Base-by-base conservation (phyloP, 768 basidiomycete species). In the Termitomyces sp. region DNA sequence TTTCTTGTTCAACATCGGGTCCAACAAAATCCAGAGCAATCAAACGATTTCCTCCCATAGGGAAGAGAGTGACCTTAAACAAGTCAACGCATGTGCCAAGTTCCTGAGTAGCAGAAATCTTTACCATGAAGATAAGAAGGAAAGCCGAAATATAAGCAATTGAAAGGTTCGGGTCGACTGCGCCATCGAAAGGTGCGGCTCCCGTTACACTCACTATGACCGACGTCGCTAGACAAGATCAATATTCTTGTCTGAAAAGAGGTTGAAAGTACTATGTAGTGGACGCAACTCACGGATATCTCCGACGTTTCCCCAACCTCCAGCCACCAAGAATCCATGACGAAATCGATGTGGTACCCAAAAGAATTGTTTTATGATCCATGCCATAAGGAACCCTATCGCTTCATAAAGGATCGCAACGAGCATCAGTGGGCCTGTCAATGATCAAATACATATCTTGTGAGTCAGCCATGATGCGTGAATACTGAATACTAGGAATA, bases 341-440 rank as follows among this genome's bases (percentile, higher is more conserved):
- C 88, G 74, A 63, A 91, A 90, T 25, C 86, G 77, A 62, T 88
- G 85, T 1, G 89, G 89, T 2, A 91, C 87, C 82, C 88, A 90
- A 61, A 86, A 89, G 47, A 86, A 60, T 57, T 80, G 78, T 46
- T 79, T 80, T 50, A 83, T 68, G n/a, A 79, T 44, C 73, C 76
- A 84, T 0, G 83, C 81, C 22, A 85, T 73, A 7, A 66, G 33
- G 9, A 83, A 64, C 7, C 89, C 86, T 5, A 86, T 66, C 2
- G 61, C 62, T 55, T 85, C 78, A 58, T 91, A 90, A 4, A 85
- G 48, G 0, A 86, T 25, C 0, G 80, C 83, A n/a, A 88, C 68
- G 12, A 88, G 71, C 25, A 84, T 61, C 12, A 90, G 73, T 1
- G 88, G 88, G 4, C 84, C 87, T 88, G 43, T 23, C 42, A 16